Percentiles rank a stretch among this genome's conserved stretches.
These are phyloP conservation scores for Singerocomus rubriflavus DNA, from an alignment of 1,284 basidiomycete genomes.

Conservation along the genomic window DNA sequence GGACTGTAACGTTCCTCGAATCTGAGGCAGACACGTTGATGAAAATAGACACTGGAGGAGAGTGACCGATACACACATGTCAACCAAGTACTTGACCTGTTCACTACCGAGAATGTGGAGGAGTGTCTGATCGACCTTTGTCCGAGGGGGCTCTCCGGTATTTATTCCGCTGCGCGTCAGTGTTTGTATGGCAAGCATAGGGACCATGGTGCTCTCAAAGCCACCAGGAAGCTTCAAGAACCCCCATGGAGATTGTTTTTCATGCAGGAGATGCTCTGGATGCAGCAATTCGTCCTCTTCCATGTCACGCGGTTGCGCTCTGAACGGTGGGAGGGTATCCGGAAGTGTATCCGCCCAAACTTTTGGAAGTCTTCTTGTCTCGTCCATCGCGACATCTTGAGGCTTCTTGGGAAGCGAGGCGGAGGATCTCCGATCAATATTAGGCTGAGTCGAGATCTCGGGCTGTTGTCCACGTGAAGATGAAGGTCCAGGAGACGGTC, in stretches of 20 bases:
- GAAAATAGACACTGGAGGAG: background rate
- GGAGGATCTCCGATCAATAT: slow-evolving; percentile 28
- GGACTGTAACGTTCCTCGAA: slow-evolving; percentile 43
- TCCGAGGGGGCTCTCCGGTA: slow-evolving; percentile 24
- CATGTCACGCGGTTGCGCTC: slow-evolving; percentile 14
- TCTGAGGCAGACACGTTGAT: slow-evolving; percentile 21
- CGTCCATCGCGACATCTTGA: slow-evolving; percentile 25
- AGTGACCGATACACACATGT: slow-evolving; percentile 33
- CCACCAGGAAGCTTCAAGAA: slow-evolving; percentile 34
- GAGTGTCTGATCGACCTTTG: slow-evolving; percentile 33
- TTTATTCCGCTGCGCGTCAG: slow-evolving; percentile 27
- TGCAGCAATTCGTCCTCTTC: slow-evolving; percentile 32
- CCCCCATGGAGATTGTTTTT: slow-evolving; percentile 38
- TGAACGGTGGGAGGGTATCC: slow-evolving; percentile 22
- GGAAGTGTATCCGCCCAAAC: slow-evolving; percentile 22
- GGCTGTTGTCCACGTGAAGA: slow-evolving; percentile 18
- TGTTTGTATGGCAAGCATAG: slow-evolving; percentile 41
- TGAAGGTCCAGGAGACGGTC: slow-evolving; percentile 13
- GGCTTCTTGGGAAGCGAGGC: slow-evolving; percentile 18
- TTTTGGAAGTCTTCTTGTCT: slow-evolving; percentile 22
- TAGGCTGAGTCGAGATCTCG: slow-evolving; percentile 20
- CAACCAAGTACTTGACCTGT: slow-evolving; percentile 37
- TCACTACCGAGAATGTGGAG: slow-evolving; percentile 35
- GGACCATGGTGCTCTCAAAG: slow-evolving; percentile 40
- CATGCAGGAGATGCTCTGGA: slow-evolving; percentile 29